These are phyloP conservation scores for Trichoderma arundinaceum DNA, from an alignment of 2,329 filamentous ascomycete species.

Conservation along the genomic window DNA sequence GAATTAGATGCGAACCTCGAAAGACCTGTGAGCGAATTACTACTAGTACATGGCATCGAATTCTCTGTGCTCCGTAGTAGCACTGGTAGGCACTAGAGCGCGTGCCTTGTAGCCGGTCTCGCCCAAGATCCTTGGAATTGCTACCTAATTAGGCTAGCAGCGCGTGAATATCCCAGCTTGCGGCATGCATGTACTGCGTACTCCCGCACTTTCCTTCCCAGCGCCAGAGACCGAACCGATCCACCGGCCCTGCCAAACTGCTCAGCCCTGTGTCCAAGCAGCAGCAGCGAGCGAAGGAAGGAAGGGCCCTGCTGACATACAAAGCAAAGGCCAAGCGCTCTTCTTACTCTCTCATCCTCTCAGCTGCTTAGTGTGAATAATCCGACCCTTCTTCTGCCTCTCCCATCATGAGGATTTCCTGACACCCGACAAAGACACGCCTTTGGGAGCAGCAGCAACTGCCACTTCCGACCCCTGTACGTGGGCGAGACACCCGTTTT, in stretches of 20 bases:
- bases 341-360: not conserved
- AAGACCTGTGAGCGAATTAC: no score
- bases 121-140: no score
- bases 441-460: not conserved
- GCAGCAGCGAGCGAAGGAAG: constrained; percentile 15
- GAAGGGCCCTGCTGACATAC: constrained; percentile 27
- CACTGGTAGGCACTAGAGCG: no score
- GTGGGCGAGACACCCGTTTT: constrained; percentile 10
- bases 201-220: constrained; percentile 5
- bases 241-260: not conserved
- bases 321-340: constrained; percentile 4
- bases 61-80: no score
- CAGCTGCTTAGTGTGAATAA: constrained; percentile 6
- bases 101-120: no score
- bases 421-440: constrained; percentile 5
- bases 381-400: constrained; percentile 2
- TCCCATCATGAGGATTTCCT: constrained; percentile 27
- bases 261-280: constrained; percentile 27
- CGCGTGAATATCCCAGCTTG: no score
- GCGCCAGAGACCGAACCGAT: not conserved
- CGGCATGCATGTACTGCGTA: not conserved
- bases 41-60: no score
- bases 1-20: no score
- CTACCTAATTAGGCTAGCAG: no score
- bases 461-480: constrained; percentile 7